phyloP scores from a whole-genome alignment of 2,329 filamentous ascomycete species.

The Zopfia rhizophila region DNA sequence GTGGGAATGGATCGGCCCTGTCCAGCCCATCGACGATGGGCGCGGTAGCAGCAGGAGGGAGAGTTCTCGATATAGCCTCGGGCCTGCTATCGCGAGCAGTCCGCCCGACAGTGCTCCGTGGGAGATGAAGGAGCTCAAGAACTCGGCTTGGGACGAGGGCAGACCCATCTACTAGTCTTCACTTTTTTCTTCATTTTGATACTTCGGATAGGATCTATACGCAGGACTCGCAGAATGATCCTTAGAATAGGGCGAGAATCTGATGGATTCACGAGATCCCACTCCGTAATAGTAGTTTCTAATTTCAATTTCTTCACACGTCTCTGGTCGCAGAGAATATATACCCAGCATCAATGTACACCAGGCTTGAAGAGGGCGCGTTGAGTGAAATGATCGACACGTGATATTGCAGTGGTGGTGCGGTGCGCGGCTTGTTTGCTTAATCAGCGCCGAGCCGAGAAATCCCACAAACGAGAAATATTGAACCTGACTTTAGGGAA shows the following conservation, averaged over 20 bases:
- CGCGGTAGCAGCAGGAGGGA: slow-evolving; percentile 41
- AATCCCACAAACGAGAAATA: slow-evolving; percentile 44
- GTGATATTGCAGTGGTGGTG: not conserved
- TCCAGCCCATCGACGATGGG: slow-evolving; percentile 59
- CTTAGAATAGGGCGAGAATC: not conserved
- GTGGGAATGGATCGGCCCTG: slow-evolving; percentile 76
- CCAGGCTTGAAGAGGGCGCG: too few relatives aligned
- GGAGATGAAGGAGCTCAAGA: slow-evolving; percentile 45
- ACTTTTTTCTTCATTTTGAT: slow-evolving; percentile 18
- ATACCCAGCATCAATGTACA: too few relatives aligned
- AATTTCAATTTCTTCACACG: too few relatives aligned
- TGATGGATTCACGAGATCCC: slow-evolving; percentile 41
- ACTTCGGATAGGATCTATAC: slow-evolving; percentile 1
- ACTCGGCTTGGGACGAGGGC: slow-evolving; percentile 58
- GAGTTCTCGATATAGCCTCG: slow-evolving; percentile 45
- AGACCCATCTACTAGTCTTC: slow-evolving; percentile 57
- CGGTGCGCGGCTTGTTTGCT: slow-evolving; percentile 31
- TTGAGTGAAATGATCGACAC: slow-evolving; percentile 1
- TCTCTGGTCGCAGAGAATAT: too few relatives aligned
- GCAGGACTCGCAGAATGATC: slow-evolving; percentile 15
- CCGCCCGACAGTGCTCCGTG: slow-evolving; percentile 40
- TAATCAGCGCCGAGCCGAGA: slow-evolving; percentile 41
- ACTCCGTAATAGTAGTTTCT: slow-evolving; percentile 28
- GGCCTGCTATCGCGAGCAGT: slow-evolving; percentile 39
- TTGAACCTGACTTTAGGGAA: slow-evolving; percentile 30